Evolutionary conservation across 1,284 basidiomycete genomes (phyloP), one percentile per base, ranked within the genome.

Genomic region (Sporisorium reilianum): DNA sequence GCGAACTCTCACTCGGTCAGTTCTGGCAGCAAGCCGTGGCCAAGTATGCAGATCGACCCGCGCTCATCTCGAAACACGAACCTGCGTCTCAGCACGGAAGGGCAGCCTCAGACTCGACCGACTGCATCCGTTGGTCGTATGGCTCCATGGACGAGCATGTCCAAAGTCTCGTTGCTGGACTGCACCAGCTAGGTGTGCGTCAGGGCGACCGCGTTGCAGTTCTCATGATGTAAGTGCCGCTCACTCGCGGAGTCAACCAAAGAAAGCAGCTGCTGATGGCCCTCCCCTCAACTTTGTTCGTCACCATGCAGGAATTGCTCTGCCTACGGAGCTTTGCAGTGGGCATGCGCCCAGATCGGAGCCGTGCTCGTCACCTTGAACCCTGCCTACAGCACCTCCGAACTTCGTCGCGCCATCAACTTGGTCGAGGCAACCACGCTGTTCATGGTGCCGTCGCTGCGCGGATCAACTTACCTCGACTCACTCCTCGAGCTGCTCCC

Each of bases 351-450:
- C 26, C 89, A 89, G 58, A 88, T 93, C 50, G 93, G 93, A 22
- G 92, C 91, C 8, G 90, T 93, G 48, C 85, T 93, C 28, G 91
- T 92, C 12, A 93, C 92, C 3, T 87, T 94, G 48, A 94, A 94
- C 77, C 93, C 92, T 8, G 91, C 93, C 0, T 94, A 93, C 81
- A 89, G 90, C 28, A 82, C 90, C 3, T 87, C 88, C 42, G 93
- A 94, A 81, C 87, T 94, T 51, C 91, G 91, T 22, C 56, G 71
- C 30, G 73, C 90, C 0, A 86, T 94, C n/a, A 88, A 88, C 50
- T 87, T 91, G 7, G 90, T 89, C 14, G 89, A 88, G 0, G 90
- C 90, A n/a, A 88, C 88, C 46, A 90, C 92, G 58, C 87, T 94
- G 2, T 89, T 93, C 75, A 80, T 91, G 4, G 90, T 92, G 1